Evolutionary conservation across 2,329 filamentous ascomycete genomes (phyloP).

Genomic region (Diatrype stigma): DNA sequence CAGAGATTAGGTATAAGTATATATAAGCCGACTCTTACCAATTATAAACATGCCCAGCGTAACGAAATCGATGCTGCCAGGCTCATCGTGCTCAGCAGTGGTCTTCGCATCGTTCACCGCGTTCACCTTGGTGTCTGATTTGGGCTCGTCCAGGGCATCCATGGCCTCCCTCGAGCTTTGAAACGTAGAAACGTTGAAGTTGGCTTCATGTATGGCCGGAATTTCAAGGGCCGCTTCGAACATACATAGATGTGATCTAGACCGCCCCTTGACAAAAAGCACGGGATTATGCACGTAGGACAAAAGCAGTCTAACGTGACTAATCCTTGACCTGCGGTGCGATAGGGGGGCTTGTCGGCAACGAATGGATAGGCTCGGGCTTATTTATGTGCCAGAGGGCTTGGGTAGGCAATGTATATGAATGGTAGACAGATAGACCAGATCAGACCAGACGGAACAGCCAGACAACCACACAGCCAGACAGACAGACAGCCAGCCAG

Average conservation of each 20-base stretch:
- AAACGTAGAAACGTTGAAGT: constrained; percentile 2
- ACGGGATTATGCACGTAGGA: too few relatives aligned
- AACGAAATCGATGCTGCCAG: constrained; percentile 57
- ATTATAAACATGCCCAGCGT: constrained; percentile 73
- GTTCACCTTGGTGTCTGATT: constrained; percentile 5
- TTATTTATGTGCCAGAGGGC: too few relatives aligned
- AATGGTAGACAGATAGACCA: too few relatives aligned
- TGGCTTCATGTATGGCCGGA: background rate
- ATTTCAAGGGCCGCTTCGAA: background rate
- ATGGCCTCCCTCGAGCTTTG: constrained; percentile 10
- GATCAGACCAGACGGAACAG: too few relatives aligned
- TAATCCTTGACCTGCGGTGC: too few relatives aligned
- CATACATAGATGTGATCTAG: background rate
- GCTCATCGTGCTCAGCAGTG: constrained; percentile 15
- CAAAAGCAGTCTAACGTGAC: too few relatives aligned
- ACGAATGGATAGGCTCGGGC: too few relatives aligned
- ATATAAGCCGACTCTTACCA: constrained; percentile 40
- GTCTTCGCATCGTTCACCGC: constrained; percentile 7
- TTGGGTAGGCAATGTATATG: too few relatives aligned
- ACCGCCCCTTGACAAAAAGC: background rate
- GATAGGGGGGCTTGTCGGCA: too few relatives aligned
- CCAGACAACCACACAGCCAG: too few relatives aligned
- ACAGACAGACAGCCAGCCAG: too few relatives aligned
- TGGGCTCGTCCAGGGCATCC: constrained; percentile 17
- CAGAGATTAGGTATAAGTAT: constrained; percentile 3